Evolutionary conservation across 176 grass and related monocot genomes (phyloP).

Genomic region (Dactylis glomerata): DNA sequence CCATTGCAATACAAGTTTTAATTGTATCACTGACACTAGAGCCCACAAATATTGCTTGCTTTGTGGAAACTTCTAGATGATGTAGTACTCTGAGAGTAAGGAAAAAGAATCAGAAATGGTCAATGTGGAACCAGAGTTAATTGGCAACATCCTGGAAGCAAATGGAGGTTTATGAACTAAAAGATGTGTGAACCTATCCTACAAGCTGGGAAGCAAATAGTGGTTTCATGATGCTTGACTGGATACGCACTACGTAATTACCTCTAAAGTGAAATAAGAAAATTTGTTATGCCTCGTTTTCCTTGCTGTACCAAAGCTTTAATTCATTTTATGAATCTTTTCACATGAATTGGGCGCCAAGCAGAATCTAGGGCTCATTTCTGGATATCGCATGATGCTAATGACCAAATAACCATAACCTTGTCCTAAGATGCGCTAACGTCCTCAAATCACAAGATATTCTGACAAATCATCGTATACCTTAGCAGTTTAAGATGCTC

Average conservation of each 20-base stretch:
- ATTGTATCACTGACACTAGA: conserved; percentile 99
- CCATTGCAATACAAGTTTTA: conserved; percentile 90
- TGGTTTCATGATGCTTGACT: not conserved
- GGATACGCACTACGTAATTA: not conserved
- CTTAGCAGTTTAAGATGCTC: conserved; percentile 91
- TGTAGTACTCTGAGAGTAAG: conserved; percentile 68
- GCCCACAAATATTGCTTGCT: conserved; percentile 94
- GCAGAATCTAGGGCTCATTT: not conserved
- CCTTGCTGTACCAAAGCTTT: not conserved
- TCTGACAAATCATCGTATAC: conserved; percentile 28
- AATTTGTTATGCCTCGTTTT: not conserved
- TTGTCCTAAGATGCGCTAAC: conserved; percentile 4
- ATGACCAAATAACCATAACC: not conserved
- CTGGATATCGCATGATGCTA: not conserved
- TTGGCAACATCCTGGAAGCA: conserved; percentile 1
- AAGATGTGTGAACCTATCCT: not conserved
- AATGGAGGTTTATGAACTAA: not conserved
- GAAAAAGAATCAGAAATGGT: conserved; percentile 20
- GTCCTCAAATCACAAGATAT: conserved; percentile 16
- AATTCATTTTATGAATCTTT: not conserved
- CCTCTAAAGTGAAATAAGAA: not conserved
- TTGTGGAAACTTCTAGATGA: conserved; percentile 94
- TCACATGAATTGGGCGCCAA: not conserved
- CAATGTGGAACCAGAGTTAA: not conserved
- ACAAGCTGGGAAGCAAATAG: not conserved